phyloP scores from a whole-genome alignment of 805 yeast species.

The Kodamaea fukazawae region DNA sequence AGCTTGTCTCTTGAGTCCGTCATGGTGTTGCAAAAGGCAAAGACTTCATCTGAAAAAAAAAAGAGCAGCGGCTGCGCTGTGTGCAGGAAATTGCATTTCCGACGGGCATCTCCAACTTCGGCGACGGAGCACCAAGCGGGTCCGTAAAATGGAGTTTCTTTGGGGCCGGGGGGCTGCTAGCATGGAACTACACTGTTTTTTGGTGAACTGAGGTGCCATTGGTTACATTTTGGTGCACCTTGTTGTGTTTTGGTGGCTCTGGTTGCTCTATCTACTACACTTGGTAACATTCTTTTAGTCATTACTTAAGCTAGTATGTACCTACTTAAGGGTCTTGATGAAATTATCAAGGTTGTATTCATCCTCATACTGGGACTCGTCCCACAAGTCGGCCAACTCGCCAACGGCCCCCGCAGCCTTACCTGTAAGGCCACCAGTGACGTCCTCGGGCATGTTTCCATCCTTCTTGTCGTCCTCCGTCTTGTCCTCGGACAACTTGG shows the following conservation, averaged over 20 bases:
- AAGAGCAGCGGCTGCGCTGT: too few relatives aligned
- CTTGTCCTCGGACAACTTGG: conserved; percentile 28
- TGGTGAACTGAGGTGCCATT: too few relatives aligned
- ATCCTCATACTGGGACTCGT: conserved; percentile 91
- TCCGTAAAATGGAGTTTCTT: too few relatives aligned
- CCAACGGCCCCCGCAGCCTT: conserved; percentile 85
- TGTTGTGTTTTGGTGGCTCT: not conserved
- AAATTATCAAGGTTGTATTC: conserved; percentile 93
- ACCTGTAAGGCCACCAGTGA: conserved; percentile 68
- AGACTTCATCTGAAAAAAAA: not conserved
- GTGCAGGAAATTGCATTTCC: too few relatives aligned
- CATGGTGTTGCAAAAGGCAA: conserved; percentile 4
- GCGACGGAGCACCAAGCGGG: too few relatives aligned
- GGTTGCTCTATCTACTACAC: not conserved
- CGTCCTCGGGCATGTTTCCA: conserved; percentile 46
- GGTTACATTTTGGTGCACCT: not conserved
- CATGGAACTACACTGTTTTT: too few relatives aligned
- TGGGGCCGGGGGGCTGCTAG: too few relatives aligned
- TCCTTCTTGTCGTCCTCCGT: conserved; percentile 37
- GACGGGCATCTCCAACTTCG: too few relatives aligned
- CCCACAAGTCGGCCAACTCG: conserved; percentile 93
- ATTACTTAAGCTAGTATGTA: not conserved
- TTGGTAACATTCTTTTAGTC: not conserved
- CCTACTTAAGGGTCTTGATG: conserved; percentile 67
- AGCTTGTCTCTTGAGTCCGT: conserved; percentile 9